phyloP scores from a whole-genome alignment of 75 land plant species.

The Adiantum capillusveneris region DNA sequence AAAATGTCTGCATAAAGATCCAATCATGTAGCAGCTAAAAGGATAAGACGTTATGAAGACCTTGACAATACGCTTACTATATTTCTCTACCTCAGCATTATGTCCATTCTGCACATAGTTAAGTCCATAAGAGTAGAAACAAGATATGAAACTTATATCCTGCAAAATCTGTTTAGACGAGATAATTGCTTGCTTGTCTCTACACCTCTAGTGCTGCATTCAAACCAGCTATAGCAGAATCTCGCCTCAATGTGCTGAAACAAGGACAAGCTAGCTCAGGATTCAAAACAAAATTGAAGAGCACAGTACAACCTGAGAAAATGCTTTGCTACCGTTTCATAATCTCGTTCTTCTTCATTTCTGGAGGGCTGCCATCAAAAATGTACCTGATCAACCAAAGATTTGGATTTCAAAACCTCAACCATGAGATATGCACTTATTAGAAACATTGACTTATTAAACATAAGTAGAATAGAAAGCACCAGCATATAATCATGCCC shows the following conservation, averaged over 20 bases:
- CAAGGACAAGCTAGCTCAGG: background rate
- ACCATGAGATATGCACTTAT: slow-evolving; percentile 7
- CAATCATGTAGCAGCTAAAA: too few species aligned
- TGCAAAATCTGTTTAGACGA: too few species aligned
- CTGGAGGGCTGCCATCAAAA: slow-evolving; percentile 94
- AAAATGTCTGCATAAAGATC: too few species aligned
- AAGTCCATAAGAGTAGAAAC: background rate
- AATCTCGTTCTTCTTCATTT: slow-evolving; percentile 85
- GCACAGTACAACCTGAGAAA: background rate
- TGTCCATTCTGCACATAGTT: slow-evolving; percentile 49
- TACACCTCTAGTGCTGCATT: slow-evolving; percentile 65
- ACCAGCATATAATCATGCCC: too few species aligned
- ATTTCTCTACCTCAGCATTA: slow-evolving; percentile 79
- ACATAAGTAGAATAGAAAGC: too few species aligned
- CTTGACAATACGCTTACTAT: slow-evolving; percentile 93
- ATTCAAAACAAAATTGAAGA: background rate
- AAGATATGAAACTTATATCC: too few species aligned
- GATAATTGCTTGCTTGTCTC: too few species aligned
- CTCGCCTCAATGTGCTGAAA: slow-evolving; percentile 62
- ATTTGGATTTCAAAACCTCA: background rate
- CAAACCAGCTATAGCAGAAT: slow-evolving; percentile 77
- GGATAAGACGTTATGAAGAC: too few species aligned
- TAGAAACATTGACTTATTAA: background rate
- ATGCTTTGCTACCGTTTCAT: slow-evolving; percentile 68
- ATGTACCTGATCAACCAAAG: slow-evolving; percentile 55